Conservation (phyloP, 306 rosid genomes). For the Castanea sativa region DNA sequence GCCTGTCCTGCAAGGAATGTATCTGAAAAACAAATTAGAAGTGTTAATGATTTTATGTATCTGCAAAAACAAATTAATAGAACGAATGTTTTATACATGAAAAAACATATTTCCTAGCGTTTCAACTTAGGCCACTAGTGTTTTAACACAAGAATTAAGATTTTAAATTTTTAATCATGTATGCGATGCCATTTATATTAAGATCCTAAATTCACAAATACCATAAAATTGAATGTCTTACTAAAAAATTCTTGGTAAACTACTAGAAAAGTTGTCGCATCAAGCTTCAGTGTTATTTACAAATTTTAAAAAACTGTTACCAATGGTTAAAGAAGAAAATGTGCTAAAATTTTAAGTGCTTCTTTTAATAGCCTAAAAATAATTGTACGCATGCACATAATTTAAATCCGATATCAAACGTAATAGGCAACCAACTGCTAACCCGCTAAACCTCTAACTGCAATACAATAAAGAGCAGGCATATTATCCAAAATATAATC, state of each 20-base stretch:
- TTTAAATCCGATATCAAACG: not conserved
- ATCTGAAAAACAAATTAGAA: not conserved
- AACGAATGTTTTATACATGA: not conserved
- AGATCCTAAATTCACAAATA: not conserved
- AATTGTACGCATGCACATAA: not conserved
- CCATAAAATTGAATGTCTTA: no score
- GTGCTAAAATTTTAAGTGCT: not conserved
- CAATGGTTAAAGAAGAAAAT: no score
- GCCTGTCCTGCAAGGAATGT: not conserved
- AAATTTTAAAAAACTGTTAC: no score
- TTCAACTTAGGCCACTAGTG: not conserved
- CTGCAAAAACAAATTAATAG: no score
- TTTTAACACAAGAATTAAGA: no score
- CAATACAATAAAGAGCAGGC: not conserved
- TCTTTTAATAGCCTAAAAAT: not conserved
- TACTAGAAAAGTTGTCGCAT: no score
- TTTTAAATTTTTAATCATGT: no score
- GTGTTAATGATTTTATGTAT: not conserved
- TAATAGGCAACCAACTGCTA: not conserved
- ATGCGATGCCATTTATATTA: not conserved
- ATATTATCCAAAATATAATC: not conserved
- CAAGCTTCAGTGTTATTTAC: no score
- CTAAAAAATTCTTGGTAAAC: no score
- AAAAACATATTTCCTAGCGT: not conserved
- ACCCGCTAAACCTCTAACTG: not conserved